These are phyloP conservation scores for Anisogramma anomala DNA, from an alignment of 2,329 filamentous ascomycete species.

Conservation along the genomic window DNA sequence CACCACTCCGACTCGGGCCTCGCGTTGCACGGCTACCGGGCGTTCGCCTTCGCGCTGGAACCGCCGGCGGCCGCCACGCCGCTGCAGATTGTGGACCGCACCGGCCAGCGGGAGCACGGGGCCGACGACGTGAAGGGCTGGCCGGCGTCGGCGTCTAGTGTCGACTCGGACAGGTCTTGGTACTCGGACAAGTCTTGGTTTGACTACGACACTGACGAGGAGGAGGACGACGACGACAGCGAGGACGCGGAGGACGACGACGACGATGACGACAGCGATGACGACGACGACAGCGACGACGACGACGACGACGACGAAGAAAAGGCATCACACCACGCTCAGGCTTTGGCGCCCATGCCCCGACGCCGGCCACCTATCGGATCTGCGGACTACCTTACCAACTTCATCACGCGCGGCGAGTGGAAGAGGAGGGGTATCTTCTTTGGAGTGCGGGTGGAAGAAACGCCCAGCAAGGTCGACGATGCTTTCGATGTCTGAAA, in stretches of 20 bases:
- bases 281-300: too few relatives aligned
- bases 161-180: conserved; percentile 15
- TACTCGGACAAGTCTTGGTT: conserved; percentile 14
- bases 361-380: conserved; percentile 16
- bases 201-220: conserved; percentile 8
- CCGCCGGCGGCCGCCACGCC: conserved; percentile 7
- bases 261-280: conserved; percentile 5
- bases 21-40: conserved; percentile 20
- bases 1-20: conserved; percentile 15
- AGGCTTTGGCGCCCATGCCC: conserved; percentile 3
- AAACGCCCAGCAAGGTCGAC: conserved; percentile 17
- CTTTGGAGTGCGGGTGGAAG: conserved; percentile 17
- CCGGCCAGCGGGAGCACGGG: conserved; percentile 3
- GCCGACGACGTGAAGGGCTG: conserved; percentile 6
- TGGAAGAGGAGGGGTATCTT: conserved; percentile 28
- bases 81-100: conserved; percentile 2
- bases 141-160: conserved; percentile 14
- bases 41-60: conserved; percentile 26
- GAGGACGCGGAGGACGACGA: conserved; percentile 1
- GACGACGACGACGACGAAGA: conserved; percentile 5
- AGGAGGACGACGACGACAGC: conserved; percentile 1
- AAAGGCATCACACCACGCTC: too few relatives aligned
- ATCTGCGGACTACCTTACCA: conserved; percentile 17
- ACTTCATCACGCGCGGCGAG: conserved; percentile 23
- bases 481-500: conserved; percentile 19